Evolutionary conservation across 1,284 basidiomycete genomes (phyloP).

Genomic region (Bjerkandera adusta): DNA sequence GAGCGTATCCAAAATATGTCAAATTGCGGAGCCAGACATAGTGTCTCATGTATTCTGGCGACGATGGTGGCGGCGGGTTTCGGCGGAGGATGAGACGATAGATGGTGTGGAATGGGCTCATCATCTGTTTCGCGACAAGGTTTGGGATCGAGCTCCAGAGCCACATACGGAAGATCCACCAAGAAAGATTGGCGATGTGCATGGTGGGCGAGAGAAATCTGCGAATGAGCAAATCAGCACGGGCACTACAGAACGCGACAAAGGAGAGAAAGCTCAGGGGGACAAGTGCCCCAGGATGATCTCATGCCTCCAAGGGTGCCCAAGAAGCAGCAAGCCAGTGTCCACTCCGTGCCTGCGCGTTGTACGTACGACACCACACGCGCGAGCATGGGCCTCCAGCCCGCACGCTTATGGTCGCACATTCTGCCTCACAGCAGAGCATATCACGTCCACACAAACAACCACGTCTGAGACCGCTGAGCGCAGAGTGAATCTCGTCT

Average conservation of each 20-base stretch:
- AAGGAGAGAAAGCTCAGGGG: constrained; percentile 27
- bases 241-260: neutral
- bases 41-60: too few relatives aligned
- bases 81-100: constrained; percentile 28
- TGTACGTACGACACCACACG: constrained; percentile 44
- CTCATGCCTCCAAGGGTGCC: constrained; percentile 31
- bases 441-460: constrained; percentile 28
- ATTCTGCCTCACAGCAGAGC: constrained; percentile 16
- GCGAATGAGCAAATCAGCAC: neutral
- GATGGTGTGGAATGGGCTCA: constrained; percentile 39
- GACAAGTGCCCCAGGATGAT: constrained; percentile 28
- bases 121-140: constrained; percentile 35
- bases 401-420: constrained; percentile 34
- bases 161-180: constrained; percentile 17
- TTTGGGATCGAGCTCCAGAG: constrained; percentile 47
- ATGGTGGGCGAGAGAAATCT: neutral
- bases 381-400: constrained; percentile 30
- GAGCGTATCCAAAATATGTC: constrained; percentile 66
- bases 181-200: constrained; percentile 7
- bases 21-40: too few relatives aligned
- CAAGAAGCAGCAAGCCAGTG: constrained; percentile 12
- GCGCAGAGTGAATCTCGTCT: constrained; percentile 22
- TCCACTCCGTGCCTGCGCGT: constrained; percentile 28
- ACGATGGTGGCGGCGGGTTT: constrained; percentile 39
- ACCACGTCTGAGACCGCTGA: constrained; percentile 45